These are phyloP conservation scores for Marasmius sp. DNA, from an alignment of 1,284 basidiomycete genomes.

Conservation along the genomic window DNA sequence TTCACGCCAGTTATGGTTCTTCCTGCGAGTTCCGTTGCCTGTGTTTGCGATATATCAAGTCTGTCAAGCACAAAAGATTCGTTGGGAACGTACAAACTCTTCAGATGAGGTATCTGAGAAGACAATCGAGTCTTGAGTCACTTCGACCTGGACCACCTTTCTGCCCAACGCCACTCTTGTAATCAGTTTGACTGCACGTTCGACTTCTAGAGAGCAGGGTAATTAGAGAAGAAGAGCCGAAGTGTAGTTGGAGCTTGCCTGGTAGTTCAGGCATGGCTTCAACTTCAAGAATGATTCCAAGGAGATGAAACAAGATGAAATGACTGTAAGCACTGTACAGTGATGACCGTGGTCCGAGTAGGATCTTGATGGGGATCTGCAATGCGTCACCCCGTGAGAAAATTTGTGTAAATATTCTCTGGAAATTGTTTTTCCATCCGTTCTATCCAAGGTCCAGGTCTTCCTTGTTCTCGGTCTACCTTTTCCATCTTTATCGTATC, in stretches of 20 bases:
- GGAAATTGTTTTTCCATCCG: not conserved
- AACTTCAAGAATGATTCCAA: too few relatives aligned
- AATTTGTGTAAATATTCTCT: not conserved
- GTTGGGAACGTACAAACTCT: conserved; percentile 60
- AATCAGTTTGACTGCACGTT: conserved; percentile 65
- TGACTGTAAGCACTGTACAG: too few relatives aligned
- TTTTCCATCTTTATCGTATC: too few relatives aligned
- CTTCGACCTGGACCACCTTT: conserved; percentile 57
- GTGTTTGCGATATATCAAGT: conserved; percentile 7
- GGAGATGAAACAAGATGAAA: too few relatives aligned
- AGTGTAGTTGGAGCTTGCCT: conserved; percentile 35
- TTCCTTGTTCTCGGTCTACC: too few relatives aligned
- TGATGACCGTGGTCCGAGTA: not conserved
- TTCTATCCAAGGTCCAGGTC: not conserved
- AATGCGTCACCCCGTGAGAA: not conserved
- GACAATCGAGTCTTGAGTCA: conserved; percentile 69
- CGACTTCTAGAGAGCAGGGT: conserved; percentile 54
- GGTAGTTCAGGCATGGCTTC: conserved; percentile 63
- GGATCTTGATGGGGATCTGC: not conserved
- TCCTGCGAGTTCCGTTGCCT: conserved; percentile 63
- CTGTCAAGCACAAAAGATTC: not conserved
- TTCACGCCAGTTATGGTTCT: conserved; percentile 60
- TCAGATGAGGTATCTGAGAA: conserved; percentile 59
- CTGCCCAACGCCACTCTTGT: conserved; percentile 56
- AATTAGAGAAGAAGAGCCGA: not conserved